Conservation (phyloP, 2,329 filamentous ascomycete species). For the Scytalidium sp. region DNA sequence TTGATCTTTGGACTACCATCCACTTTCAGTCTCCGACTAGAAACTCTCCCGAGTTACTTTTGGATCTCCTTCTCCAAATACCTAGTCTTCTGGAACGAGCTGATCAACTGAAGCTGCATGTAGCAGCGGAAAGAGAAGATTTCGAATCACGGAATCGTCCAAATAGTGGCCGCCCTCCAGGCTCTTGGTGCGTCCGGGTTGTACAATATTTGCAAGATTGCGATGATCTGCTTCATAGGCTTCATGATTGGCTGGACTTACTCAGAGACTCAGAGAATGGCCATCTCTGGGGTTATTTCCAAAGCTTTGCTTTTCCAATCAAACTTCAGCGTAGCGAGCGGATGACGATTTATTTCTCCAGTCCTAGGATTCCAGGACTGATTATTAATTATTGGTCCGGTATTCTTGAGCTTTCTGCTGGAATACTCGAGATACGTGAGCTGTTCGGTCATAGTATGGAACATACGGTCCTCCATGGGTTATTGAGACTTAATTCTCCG, state of each 20-base stretch:
- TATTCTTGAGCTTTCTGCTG: background rate
- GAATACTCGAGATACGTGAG: background rate
- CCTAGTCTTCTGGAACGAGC: background rate
- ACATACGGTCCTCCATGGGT: too few species aligned
- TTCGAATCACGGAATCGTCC: background rate
- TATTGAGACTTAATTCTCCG: too few species aligned
- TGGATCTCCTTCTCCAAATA: background rate
- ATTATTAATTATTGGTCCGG: background rate
- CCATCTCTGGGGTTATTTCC: background rate
- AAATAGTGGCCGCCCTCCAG: background rate
- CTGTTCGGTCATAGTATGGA: background rate
- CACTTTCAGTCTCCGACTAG: background rate
- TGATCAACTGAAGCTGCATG: background rate
- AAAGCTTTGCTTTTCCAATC: background rate
- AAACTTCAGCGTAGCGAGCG: background rate
- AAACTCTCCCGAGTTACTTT: background rate
- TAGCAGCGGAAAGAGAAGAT: background rate
- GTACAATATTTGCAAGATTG: background rate
- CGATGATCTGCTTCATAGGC: background rate
- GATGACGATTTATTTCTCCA: background rate
- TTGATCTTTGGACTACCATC: background rate
- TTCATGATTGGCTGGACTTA: background rate
- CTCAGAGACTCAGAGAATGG: background rate
- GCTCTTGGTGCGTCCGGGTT: background rate
- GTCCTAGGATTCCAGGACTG: background rate